These are phyloP conservation scores for Puccinia hordei DNA, from an alignment of 1,284 basidiomycete genomes.

Conservation along the genomic window DNA sequence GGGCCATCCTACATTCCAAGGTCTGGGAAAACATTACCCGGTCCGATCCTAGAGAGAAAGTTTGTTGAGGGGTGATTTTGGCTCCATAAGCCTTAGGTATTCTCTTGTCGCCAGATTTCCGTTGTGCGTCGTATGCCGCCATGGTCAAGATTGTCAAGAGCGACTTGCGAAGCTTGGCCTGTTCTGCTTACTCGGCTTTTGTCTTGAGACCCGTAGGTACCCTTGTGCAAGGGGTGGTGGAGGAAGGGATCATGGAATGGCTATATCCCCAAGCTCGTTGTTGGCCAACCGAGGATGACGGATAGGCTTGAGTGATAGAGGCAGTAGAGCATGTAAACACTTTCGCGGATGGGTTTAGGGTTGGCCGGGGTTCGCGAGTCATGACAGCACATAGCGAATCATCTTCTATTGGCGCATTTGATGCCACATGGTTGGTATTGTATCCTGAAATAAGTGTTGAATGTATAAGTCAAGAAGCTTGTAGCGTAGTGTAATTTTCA, in stretches of 20 bases:
- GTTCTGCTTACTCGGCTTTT: not conserved
- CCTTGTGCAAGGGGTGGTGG: not conserved
- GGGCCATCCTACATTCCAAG: too few species aligned
- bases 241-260: not conserved
- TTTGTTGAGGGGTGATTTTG: too few species aligned
- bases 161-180: slow-evolving; percentile 10
- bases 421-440: too few species aligned
- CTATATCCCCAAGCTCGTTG: slow-evolving; percentile 24
- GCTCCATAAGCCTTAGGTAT: too few species aligned
- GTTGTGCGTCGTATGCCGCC: too few species aligned
- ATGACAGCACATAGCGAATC: slow-evolving; percentile 76
- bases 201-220: not conserved
- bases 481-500: not conserved
- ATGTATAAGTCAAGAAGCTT: not conserved
- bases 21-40: too few species aligned
- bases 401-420: too few species aligned
- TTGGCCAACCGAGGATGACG: not conserved
- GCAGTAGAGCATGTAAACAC: slow-evolving; percentile 11
- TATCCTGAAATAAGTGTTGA: too few species aligned
- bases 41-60: too few species aligned
- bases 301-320: not conserved
- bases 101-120: too few species aligned
- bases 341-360: slow-evolving; percentile 22
- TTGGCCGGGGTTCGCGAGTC: slow-evolving; percentile 60
- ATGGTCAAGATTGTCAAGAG: too few species aligned